These are phyloP conservation scores for Claviceps citrina DNA, from an alignment of 2,329 filamentous ascomycete genomes.

Conservation along the genomic window DNA sequence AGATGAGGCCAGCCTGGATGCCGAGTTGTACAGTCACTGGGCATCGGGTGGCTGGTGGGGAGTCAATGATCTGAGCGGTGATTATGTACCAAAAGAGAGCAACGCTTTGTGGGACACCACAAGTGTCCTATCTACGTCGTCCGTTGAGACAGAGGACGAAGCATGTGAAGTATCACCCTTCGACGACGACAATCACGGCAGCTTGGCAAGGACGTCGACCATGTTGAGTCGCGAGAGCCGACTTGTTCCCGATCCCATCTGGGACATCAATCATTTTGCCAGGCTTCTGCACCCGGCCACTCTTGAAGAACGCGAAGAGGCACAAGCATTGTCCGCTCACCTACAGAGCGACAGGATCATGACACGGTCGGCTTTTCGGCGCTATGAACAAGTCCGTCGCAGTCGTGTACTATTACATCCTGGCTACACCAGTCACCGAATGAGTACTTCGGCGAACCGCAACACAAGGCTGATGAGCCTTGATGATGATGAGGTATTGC, in stretches of 20 bases:
- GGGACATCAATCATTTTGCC: conserved; percentile 56
- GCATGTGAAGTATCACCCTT: conserved; percentile 33
- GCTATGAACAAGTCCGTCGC: conserved; percentile 51
- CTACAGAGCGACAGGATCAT: conserved; percentile 55
- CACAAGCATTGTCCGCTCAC: conserved; percentile 66
- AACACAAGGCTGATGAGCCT: conserved; percentile 33
- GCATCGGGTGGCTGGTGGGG: conserved; percentile 74
- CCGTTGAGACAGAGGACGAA: conserved; percentile 24
- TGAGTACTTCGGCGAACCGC: conserved; percentile 6
- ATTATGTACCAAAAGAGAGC: conserved; percentile 46
- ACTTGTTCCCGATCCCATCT: conserved; percentile 43
- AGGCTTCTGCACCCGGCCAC: conserved; percentile 68
- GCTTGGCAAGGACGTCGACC: conserved; percentile 55
- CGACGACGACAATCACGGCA: conserved; percentile 41
- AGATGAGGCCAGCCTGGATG: conserved; percentile 53
- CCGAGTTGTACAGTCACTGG: conserved; percentile 73
- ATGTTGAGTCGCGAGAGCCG: conserved; percentile 33
- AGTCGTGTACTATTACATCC: conserved; percentile 40
- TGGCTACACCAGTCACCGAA: conserved; percentile 9
- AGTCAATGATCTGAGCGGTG: conserved; percentile 61
- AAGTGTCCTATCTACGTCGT: conserved; percentile 53
- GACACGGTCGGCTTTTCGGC: conserved; percentile 65
- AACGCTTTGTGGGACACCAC: conserved; percentile 57
- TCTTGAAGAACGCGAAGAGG: conserved; percentile 65
- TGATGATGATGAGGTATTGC: conserved; percentile 43